Conservation (phyloP, 306 rosid genomes). For the Mucuna pruriens region DNA sequence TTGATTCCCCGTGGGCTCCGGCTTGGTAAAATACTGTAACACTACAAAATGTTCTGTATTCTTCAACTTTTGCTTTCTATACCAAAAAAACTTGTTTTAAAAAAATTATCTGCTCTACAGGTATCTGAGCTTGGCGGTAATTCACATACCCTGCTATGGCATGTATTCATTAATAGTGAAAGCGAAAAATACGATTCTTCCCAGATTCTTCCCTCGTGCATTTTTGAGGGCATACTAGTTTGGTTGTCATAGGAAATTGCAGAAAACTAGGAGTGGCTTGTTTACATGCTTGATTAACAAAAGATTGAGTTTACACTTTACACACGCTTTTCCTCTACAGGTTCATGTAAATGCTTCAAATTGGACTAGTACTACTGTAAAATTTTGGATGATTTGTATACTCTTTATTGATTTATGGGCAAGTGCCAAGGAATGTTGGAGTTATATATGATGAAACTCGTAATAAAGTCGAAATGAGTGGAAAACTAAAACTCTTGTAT, state of each 20-base stretch:
- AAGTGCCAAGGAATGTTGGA: too few relatives aligned
- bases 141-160: conserved; percentile 83
- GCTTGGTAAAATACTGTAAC: conserved; percentile 60
- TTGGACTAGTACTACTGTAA: background rate
- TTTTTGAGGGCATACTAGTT: conserved; percentile 47
- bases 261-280: background rate
- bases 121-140: conserved; percentile 67
- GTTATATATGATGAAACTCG: too few relatives aligned
- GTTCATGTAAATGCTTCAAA: conserved; percentile 1
- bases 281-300: background rate
- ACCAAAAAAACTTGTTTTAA: background rate
- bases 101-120: conserved; percentile 42
- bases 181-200: conserved; percentile 60
- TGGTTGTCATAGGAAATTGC: conserved; percentile 7
- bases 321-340: background rate
- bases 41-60: conserved; percentile 4
- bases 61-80: background rate
- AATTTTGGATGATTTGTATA: background rate
- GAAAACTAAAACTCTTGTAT: too few relatives aligned
- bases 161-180: conserved; percentile 62
- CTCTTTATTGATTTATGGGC: too few relatives aligned
- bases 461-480: too few relatives aligned
- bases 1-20: conserved; percentile 73
- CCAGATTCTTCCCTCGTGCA: conserved; percentile 59
- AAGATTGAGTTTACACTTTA: background rate